Conservation (phyloP, 2,329 filamentous ascomycete genomes). For the Pseudocercospora vitis region DNA sequence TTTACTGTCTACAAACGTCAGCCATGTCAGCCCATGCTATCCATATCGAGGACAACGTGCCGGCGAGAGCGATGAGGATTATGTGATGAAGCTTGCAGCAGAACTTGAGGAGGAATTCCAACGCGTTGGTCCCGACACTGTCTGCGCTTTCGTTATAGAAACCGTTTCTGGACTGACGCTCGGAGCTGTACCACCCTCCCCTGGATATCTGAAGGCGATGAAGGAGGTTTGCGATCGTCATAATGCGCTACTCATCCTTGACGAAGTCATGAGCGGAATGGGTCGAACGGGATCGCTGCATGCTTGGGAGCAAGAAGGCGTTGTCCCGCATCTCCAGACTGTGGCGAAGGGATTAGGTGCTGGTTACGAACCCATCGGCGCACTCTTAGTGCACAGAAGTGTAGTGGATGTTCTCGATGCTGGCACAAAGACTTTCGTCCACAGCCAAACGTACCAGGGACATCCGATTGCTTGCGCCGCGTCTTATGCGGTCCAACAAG, state of each 20-base stretch:
- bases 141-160: constrained; percentile 54
- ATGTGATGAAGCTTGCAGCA: constrained; percentile 42
- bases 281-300: constrained; percentile 35
- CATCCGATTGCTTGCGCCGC: constrained; percentile 59
- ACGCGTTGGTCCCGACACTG: constrained; percentile 47
- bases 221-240: constrained; percentile 56
- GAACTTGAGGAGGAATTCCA: constrained; percentile 53
- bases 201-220: constrained; percentile 58
- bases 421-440: constrained; percentile 48
- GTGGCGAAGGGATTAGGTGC: constrained; percentile 65
- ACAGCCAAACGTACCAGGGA: constrained; percentile 61
- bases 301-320: constrained; percentile 39
- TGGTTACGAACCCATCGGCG: constrained; percentile 62
- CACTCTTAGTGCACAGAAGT: constrained; percentile 52
- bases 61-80: constrained; percentile 44
- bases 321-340: constrained; percentile 62
- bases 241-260: constrained; percentile 57
- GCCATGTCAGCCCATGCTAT: constrained; percentile 35
- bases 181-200: constrained; percentile 53
- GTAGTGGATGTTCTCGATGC: constrained; percentile 45
- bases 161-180: constrained; percentile 47
- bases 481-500: constrained; percentile 60
- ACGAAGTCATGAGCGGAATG: constrained; percentile 45
- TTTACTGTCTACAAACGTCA: constrained; percentile 35
- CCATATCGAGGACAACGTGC: constrained; percentile 40